Conservation (phyloP, 1,139 yeast species). For the Taiozyma onychis region DNA sequence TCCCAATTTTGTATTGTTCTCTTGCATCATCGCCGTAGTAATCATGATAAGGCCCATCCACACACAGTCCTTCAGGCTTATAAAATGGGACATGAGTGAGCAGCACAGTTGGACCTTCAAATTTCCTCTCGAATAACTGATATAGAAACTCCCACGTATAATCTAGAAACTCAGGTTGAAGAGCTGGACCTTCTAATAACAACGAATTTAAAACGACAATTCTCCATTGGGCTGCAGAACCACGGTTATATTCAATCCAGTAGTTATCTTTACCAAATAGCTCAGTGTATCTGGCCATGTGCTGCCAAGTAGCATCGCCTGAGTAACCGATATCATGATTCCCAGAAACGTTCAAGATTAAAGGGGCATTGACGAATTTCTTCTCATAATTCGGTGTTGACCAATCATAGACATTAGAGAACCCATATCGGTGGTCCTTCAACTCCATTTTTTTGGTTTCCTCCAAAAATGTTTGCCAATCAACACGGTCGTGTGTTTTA, state of each 20-base stretch:
- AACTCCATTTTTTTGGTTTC: slow-evolving; percentile 37
- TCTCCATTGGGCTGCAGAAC: slow-evolving; percentile 68
- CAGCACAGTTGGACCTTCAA: slow-evolving; percentile 74
- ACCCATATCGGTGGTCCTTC: slow-evolving; percentile 44
- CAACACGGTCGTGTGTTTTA: slow-evolving; percentile 42
- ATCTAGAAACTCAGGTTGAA: slow-evolving; percentile 61
- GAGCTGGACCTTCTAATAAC: slow-evolving; percentile 85
- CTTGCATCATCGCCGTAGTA: slow-evolving; percentile 53
- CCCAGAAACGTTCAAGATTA: slow-evolving; percentile 80
- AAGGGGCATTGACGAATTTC: slow-evolving; percentile 37
- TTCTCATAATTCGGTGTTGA: slow-evolving; percentile 30
- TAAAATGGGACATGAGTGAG: slow-evolving; percentile 88
- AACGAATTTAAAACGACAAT: slow-evolving; percentile 80
- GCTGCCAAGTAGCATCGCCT: slow-evolving; percentile 92
- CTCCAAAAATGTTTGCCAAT: slow-evolving; percentile 47
- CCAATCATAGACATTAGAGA: slow-evolving; percentile 65
- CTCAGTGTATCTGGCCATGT: slow-evolving; percentile 69
- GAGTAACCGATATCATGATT: slow-evolving; percentile 95
- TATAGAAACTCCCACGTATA: slow-evolving; percentile 72
- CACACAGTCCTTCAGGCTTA: slow-evolving; percentile 74
- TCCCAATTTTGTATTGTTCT: slow-evolving; percentile 65
- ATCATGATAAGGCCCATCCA: slow-evolving; percentile 73
- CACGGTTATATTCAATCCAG: slow-evolving; percentile 62
- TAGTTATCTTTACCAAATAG: slow-evolving; percentile 83
- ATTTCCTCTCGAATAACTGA: slow-evolving; percentile 44